These are phyloP conservation scores for Umbelopsis sp. DNA, from an alignment of 192 early-diverging fungal species.

Conservation along the genomic window DNA sequence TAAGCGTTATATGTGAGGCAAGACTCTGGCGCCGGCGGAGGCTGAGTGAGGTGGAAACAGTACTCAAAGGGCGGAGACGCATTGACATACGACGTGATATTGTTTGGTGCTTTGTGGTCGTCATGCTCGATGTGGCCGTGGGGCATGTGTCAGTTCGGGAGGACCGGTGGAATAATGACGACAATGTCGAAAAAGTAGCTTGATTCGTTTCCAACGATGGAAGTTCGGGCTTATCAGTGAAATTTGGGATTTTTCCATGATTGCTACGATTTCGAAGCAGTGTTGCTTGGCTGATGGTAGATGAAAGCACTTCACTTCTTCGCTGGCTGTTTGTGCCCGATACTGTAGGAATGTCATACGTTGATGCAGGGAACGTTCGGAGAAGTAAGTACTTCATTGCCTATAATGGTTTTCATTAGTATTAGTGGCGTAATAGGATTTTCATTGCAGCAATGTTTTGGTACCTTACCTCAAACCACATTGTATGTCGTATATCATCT, in stretches of 20 bases:
- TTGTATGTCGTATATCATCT: slow-evolving; percentile 64
- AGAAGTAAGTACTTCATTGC: not conserved
- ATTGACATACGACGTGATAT: not conserved
- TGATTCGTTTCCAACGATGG: not conserved
- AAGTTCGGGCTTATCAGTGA: not conserved
- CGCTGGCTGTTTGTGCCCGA: not conserved
- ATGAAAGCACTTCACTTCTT: not conserved
- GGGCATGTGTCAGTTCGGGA: not conserved
- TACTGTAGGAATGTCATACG: not conserved
- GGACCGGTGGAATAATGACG: not conserved
- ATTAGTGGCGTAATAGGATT: not conserved
- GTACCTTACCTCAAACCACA: slow-evolving; percentile 65
- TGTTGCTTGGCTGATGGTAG: not conserved
- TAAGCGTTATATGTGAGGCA: not conserved
- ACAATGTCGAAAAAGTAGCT: not conserved
- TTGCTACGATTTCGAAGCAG: not conserved
- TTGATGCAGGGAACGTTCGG: not conserved
- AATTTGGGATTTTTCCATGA: not conserved
- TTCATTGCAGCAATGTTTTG: not conserved
- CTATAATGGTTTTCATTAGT: not conserved
- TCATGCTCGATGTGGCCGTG: not conserved
- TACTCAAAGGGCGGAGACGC: not conserved
- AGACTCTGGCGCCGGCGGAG: slow-evolving; percentile 4
- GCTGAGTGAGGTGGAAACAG: not conserved
- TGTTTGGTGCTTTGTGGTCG: not conserved